A percentile compares a stretch with the other conserved stretches of the same genome.
Conservation (phyloP, 1,139 yeast species). For the Candida dubliniensis region DNA sequence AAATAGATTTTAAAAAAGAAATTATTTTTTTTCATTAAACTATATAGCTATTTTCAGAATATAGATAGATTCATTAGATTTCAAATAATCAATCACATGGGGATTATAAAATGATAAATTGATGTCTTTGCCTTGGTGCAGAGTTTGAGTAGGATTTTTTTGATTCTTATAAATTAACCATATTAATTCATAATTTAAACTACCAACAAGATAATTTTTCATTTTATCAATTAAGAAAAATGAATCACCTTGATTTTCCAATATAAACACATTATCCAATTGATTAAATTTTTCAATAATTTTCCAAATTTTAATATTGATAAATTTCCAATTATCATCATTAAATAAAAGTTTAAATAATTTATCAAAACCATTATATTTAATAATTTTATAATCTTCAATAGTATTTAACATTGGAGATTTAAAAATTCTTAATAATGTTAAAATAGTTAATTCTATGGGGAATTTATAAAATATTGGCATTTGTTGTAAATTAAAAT, state of each 20-base stretch:
- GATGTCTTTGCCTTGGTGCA: not conserved
- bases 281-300: conserved; percentile 33
- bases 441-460: conserved; percentile 34
- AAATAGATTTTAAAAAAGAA: too few species aligned
- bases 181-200: conserved; percentile 42
- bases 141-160: conserved; percentile 4
- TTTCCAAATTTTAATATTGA: conserved; percentile 29
- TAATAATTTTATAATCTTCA: conserved; percentile 33
- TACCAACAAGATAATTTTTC: conserved; percentile 40
- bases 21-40: conserved; percentile 5
- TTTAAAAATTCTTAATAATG: conserved; percentile 36
- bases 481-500: conserved; percentile 30
- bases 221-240: conserved; percentile 37
- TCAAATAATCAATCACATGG: conserved; percentile 23
- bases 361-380: conserved; percentile 25
- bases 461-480: conserved; percentile 46
- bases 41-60: conserved; percentile 13
- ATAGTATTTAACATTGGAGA: conserved; percentile 36
- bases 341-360: conserved; percentile 25
- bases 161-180: conserved; percentile 39
- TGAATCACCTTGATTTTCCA: conserved; percentile 14
- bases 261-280: conserved; percentile 14
- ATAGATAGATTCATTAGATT: conserved; percentile 16
- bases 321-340: conserved; percentile 24
- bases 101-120: conserved; percentile 13